Evolutionary conservation across 495 filamentous ascomycete species (phyloP), one percentile per base, ranked within the genome.

Genomic region (Xylaria flabelliformis): DNA sequence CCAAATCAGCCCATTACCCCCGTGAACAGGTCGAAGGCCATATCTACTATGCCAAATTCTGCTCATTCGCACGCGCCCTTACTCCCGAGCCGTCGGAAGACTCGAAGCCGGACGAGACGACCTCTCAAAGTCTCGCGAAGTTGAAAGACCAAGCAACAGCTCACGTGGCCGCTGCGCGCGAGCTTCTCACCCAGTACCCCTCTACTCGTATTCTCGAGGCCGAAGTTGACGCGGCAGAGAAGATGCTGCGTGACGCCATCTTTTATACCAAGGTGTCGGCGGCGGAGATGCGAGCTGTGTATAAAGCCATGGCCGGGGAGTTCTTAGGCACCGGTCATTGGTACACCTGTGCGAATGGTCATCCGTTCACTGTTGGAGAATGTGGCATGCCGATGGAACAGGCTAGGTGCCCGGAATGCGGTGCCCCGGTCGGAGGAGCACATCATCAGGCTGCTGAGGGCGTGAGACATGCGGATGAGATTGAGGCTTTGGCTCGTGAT

Each of bases 311-410:
- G 88, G 70, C 82, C 6, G 69, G 62, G 0, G 84, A 85, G 65
- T 89, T 90, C 41, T 71, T 46, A 1, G 83, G 85, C 3, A 90
- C 85, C 6, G 90, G 90, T 0, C 89, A 92, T 77, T 93, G 89
- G 91, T 93, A 92, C 79, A 84, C 83, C 19, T 93, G 91, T 71
- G 78, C 66, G 51, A 93, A 93, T 79, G 86, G 87, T 0, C 89
- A 93, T 80, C 89, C 91, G 24, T 94, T 94, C 74, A 91, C 91
- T 0, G 82, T 93, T 46, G 91, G 92, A 0, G 88, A 94, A 72
- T 95, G 92, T 77, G 93, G 91, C 12, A 88, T 88, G 83, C 88
- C 92, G 0, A 90, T 91, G 86, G 69, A 93, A 78, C 66, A 72
- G 64, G 83, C 90, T 3, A 72, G 74, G 34, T 95, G 92, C 71